phyloP scores from a whole-genome alignment of 352 stramenopile genomes.

The Phytophthora niederhauseri region DNA sequence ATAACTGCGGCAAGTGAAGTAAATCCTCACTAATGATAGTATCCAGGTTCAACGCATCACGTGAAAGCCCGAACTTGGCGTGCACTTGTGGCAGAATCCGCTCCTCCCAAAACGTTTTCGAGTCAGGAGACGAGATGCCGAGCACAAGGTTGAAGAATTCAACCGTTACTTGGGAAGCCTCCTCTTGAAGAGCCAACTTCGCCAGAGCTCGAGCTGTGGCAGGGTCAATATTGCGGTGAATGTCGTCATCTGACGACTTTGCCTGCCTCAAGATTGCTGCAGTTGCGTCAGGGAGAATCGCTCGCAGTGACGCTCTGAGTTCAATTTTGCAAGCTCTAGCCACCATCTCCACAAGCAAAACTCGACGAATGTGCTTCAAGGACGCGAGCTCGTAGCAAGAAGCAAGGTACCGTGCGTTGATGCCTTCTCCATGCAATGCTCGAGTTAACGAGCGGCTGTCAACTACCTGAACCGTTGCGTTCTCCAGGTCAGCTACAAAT shows the following conservation, averaged over 20 bases:
- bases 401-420: conserved; percentile 66
- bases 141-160: conserved; percentile 72
- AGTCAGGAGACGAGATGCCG: conserved; percentile 31
- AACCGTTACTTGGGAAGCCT: conserved; percentile 29
- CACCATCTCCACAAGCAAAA: conserved; percentile 66
- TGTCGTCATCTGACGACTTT: conserved; percentile 16
- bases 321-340: conserved; percentile 64
- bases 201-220: conserved; percentile 19
- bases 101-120: conserved; percentile 54
- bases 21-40: conserved; percentile 44
- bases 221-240: conserved; percentile 2
- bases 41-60: conserved; percentile 26
- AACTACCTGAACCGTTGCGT: conserved; percentile 28
- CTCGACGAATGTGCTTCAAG: conserved; percentile 45
- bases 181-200: conserved; percentile 27
- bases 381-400: conserved; percentile 57
- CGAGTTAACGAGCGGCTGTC: conserved; percentile 50
- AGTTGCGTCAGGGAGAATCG: conserved; percentile 31
- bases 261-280: conserved; percentile 29
- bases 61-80: conserved; percentile 46
- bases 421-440: conserved; percentile 53
- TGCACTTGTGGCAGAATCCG: conserved; percentile 51
- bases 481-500: conserved; percentile 56
- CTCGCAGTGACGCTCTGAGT: conserved; percentile 43
- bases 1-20: conserved; percentile 60